phyloP scores from a whole-genome alignment of 2,329 filamentous ascomycete species.

The Cercospora zeina region DNA sequence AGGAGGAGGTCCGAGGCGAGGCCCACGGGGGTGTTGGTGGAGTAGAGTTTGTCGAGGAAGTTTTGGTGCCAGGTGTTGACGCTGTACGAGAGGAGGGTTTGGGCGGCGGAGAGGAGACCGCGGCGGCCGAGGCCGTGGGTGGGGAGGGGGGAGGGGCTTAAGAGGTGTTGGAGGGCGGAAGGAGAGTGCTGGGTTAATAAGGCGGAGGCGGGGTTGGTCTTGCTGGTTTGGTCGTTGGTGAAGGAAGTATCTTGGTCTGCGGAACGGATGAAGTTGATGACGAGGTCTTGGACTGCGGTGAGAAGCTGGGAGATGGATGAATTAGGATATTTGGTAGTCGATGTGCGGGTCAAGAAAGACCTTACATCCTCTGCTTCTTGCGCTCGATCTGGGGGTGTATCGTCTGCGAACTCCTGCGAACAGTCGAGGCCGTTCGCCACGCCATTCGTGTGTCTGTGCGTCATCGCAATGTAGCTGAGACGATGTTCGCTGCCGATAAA shows the following conservation, averaged over 20 bases:
- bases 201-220: slow-evolving; percentile 51
- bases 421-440: background rate
- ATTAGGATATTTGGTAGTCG: slow-evolving; percentile 1
- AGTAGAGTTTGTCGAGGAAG: slow-evolving; percentile 93
- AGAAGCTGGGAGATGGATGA: slow-evolving; percentile 58
- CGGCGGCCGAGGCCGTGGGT: slow-evolving; percentile 44
- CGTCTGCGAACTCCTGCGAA: slow-evolving; percentile 6
- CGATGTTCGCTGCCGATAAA: background rate
- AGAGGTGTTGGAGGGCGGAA: slow-evolving; percentile 45
- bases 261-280: slow-evolving; percentile 69
- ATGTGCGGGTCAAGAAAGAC: background rate
- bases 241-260: slow-evolving; percentile 66
- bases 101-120: slow-evolving; percentile 54
- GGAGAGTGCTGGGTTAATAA: slow-evolving; percentile 51
- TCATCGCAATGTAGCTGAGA: background rate
- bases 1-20: slow-evolving; percentile 82
- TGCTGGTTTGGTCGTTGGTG: slow-evolving; percentile 63
- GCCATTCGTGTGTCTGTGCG: background rate
- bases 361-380: slow-evolving; percentile 43
- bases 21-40: slow-evolving; percentile 84
- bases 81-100: slow-evolving; percentile 74
- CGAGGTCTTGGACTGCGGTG: slow-evolving; percentile 64
- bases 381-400: slow-evolving; percentile 33
- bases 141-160: slow-evolving; percentile 43
- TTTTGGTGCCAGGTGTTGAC: slow-evolving; percentile 99